Base-by-base conservation (phyloP, 306 rosid genomes). In the Vicia faba region DNA sequence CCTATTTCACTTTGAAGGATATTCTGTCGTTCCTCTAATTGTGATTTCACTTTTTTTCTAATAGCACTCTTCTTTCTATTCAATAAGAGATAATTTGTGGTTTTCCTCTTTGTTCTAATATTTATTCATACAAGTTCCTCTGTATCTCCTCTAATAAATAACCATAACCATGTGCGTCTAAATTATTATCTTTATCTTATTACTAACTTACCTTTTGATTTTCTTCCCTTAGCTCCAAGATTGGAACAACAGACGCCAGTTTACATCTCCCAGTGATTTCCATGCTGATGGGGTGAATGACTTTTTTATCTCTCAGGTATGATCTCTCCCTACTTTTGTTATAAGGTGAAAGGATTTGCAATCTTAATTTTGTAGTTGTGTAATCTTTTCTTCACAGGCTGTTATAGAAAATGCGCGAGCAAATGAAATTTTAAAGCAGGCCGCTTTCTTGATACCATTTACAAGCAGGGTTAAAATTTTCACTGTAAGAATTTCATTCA, bases 261-360 rank as follows among this genome's bases (percentile, higher is more conserved):
- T 93, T 81, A 85, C 95, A 57, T 79, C 89, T 59, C 95, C 96
- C 40, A 79, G 80, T 70, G 97, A 90, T 73, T 90, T 90, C 72
- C 97, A 93, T 81, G 96, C 97, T 70, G 99, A 90, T 65, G 97
- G 96, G 39, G 99, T 90, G 82, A 93, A 93, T 74, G 99, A 93
- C 46, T 93, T 75, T 80, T 93, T 93, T 79, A 90, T 85, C 85
- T 85, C 99, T 25, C 99, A 93, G 99, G 99, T 93, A 85, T 74
- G 76, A 20, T 61, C 72, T 63, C 40, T 64, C 45, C 68, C 56
- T 28, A 60, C 16, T 61, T 39, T 57, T 54, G 28, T 55, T 63
- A 64, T 68, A 43, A 50, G 26, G 31, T 67, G 41, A 49, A 66
- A 49, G 7, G 7, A 20, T 50, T 28, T 43, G 61, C 61, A 78